phyloP scores from a whole-genome alignment of 1,284 basidiomycete genomes.

The Sanghuangporus sanghuang region DNA sequence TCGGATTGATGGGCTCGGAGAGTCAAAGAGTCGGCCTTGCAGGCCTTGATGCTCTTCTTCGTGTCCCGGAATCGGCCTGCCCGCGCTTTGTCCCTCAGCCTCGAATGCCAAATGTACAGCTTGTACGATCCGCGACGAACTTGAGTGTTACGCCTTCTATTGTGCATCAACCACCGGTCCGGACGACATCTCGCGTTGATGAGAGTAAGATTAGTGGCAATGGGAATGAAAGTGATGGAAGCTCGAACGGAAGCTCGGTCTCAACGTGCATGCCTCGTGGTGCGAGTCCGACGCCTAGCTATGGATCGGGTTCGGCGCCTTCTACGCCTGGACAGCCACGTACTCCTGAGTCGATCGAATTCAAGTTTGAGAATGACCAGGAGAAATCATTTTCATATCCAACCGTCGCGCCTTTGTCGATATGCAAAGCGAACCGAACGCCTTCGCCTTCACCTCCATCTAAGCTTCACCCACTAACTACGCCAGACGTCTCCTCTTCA shows the following conservation, averaged over 20 bases:
- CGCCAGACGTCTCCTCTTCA: too few species aligned
- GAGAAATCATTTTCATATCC: conserved; percentile 13
- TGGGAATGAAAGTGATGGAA: conserved; percentile 16
- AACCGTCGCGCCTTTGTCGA: conserved; percentile 35
- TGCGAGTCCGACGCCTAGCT: conserved; percentile 22
- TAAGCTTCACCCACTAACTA: too few species aligned
- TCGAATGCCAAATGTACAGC: not conserved
- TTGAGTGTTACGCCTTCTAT: conserved; percentile 12
- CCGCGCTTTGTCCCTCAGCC: conserved; percentile 2
- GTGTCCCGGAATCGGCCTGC: conserved; percentile 3
- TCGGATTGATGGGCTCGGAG: not conserved
- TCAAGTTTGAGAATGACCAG: conserved; percentile 33
- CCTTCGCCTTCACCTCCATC: not conserved
- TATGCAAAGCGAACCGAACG: conserved; percentile 28
- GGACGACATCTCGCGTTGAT: not conserved
- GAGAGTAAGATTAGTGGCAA: conserved; percentile 11
- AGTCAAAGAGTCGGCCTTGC: not conserved
- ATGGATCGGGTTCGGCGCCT: conserved; percentile 28
- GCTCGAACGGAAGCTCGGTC: conserved; percentile 16
- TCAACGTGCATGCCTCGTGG: conserved; percentile 26
- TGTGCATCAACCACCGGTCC: not conserved
- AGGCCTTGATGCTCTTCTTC: conserved; percentile 12
- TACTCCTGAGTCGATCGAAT: conserved; percentile 37
- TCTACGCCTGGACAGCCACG: conserved; percentile 29
- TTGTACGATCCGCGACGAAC: conserved; percentile 4